Evolutionary conservation across 768 basidiomycete genomes (phyloP), one percentile per base, ranked within the genome.

Genomic region (Phlebiopsis gigantea): DNA sequence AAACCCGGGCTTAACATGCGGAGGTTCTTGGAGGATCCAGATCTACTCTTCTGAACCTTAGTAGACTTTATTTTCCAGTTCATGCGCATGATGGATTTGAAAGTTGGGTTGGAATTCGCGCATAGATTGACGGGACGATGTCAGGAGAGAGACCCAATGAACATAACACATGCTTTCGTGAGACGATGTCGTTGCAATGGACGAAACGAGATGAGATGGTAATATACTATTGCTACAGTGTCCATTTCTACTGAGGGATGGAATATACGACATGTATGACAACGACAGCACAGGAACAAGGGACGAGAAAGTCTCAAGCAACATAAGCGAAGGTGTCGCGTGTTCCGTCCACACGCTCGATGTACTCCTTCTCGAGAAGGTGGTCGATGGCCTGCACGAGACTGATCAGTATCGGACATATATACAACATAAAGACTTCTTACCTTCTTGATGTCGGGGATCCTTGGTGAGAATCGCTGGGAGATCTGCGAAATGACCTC

Each of bases 361-460:
- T 89, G 70, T 98, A 99, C 70, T 99, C 96, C 74, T 96, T 96
- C 75, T 98, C 96, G 47, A 98, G 76, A 19, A 98, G 75, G 14
- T 85, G 85, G 67, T 96, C 93, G 57, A 98, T 96, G 2, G 92
- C 90, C 88, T 90, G 57, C 12, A 12, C 17, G 19, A 8, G 12
- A 17, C 10, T 61, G 19, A 58, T 49, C 10, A 53, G 46, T 17
- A n/a, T 22, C 43, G 3, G 19, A 19, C 10, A 46, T 53, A 6
- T 17, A 12, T 17, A 4, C 7, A 22, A 41, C n/a, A 21, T 53
- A 7, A 10, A 39, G 34, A 53, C 19, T 39, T 63, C 70, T 9
- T 17, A 88, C 91, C 84, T 96, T 95, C 73, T 98, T 98, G 75
- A 98, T 94, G 68, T 97, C 94, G 2, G 92, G 86, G 52, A 98